Percentiles rank a stretch among this genome's conserved stretches.
Evolutionary conservation across 169 alveolate genomes (phyloP).

Genomic region (Condylostoma magnum): DNA sequence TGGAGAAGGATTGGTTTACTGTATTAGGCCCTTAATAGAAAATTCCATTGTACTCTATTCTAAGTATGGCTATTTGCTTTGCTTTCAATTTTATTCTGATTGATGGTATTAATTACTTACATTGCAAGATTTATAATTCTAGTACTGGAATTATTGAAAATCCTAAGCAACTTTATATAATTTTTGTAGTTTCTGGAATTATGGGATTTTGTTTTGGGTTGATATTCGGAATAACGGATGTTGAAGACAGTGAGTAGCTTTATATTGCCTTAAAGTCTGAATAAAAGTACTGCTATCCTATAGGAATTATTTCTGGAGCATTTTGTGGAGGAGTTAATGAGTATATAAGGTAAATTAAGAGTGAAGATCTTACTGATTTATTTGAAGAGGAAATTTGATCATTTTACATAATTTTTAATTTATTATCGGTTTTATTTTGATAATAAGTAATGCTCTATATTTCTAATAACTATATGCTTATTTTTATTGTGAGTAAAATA

Average conservation of each 20-base stretch:
- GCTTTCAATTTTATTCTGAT: conserved; percentile 92
- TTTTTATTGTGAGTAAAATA: no score
- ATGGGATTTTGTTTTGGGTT: conserved; percentile 95
- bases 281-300: conserved; percentile 87
- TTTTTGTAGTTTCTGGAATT: conserved; percentile 80
- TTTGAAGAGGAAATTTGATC: conserved; percentile 13
- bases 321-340: conserved; percentile 32
- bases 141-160: conserved; percentile 86
- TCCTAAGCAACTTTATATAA: conserved; percentile 80
- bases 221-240: conserved; percentile 93
- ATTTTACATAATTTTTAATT: neutral
- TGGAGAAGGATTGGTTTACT: conserved; percentile 90
- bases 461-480: no score
- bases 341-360: neutral
- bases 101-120: conserved; percentile 89
- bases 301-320: conserved; percentile 92
- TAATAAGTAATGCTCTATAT: neutral
- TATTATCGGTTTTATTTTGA: neutral
- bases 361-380: neutral
- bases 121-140: no score
- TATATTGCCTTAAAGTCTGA: conserved; percentile 91
- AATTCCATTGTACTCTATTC: conserved; percentile 91
- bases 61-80: conserved; percentile 93
- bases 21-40: conserved; percentile 69
- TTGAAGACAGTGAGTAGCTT: conserved; percentile 87